Base-by-base conservation (phyloP, 257 asterid species). In the Lantana camara region DNA sequence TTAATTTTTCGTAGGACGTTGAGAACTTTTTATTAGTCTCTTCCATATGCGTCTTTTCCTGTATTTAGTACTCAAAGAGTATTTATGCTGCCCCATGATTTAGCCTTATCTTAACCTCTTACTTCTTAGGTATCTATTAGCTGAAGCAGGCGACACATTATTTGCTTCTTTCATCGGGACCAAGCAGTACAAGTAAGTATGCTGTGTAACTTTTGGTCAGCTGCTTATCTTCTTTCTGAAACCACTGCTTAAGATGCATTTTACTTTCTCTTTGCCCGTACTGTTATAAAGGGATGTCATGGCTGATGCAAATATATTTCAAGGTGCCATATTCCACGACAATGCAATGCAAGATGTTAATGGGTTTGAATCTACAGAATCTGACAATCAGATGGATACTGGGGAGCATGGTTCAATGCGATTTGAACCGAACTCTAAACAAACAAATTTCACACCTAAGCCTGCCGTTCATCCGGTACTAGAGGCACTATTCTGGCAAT, bases 231-330 rank as follows among this genome's bases (percentile, higher is more conserved):
- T 77, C 61, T 64, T 73, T 68, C 40, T 38, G 37, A 64, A 69
- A 65, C 67, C 66, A 51, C 66, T 72, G 57, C 68, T 78, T 70
- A 73, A 79, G 79, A 79, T 82, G 61, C 73, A 76, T 75, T 78
- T 79, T 83, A 59, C 90, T 75, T 79, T 81, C 73, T 85, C 60
- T 75, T 65, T 68, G 63, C 75, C 66, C 63, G 79, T 78, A 80
- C 81, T 77, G 80, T 73, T 76, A 77, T 68, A 82, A 90, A 94
- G 99, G 99, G 99, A 94, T 88, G 63, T 94, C 95, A 84, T 94
- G 96, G 99, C 99, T 94, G 99, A 90, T 84, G 99, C 95, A 76
- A 90, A 94, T 88, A 90, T 94, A 83, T 94, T 94, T 90, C 99
- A 94, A 94, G 99, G 99, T 88, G 97, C 95, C 84, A 80, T 94